Percentiles rank a stretch among this genome's conserved stretches.
These are phyloP conservation scores for Colletotrichum shisoi DNA, from an alignment of 2,329 filamentous ascomycete species.

Conservation along the genomic window DNA sequence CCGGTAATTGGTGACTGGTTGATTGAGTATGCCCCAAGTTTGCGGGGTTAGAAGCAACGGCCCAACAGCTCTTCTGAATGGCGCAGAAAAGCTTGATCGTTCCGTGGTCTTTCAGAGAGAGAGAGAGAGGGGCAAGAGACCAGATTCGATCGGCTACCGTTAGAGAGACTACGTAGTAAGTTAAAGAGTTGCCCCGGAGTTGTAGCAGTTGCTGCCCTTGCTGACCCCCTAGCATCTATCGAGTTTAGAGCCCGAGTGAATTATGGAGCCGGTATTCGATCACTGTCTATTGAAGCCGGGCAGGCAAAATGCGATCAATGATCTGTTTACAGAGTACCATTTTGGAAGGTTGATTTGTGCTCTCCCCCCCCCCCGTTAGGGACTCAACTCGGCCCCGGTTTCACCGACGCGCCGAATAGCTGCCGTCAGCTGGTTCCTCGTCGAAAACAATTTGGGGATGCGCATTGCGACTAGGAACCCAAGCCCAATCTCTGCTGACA, in stretches of 20 bases:
- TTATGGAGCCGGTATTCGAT: not conserved
- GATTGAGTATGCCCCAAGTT: not conserved
- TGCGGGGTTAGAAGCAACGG: not conserved
- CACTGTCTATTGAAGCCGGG: not conserved
- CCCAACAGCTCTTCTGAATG: not conserved
- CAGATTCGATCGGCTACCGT: not conserved
- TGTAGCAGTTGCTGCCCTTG: not conserved
- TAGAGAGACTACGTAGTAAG: too few species aligned
- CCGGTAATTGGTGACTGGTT: not conserved
- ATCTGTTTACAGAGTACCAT: not conserved
- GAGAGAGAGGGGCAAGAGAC: not conserved
- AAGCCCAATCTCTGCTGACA: not conserved
- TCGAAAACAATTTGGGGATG: not conserved
- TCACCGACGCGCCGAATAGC: not conserved
- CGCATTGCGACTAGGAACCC: not conserved
- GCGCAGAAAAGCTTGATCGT: not conserved
- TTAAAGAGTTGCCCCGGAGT: too few species aligned
- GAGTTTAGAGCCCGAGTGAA: not conserved
- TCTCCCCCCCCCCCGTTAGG: too few species aligned
- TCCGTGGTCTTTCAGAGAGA: not conserved
- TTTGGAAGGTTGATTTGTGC: not conserved
- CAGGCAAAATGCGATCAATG: not conserved
- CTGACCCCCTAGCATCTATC: not conserved
- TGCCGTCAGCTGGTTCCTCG: not conserved
- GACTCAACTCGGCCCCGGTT: conserved; percentile 1